Conservation (phyloP, 495 filamentous ascomycete genomes). For the Cetradonia linearis region DNA sequence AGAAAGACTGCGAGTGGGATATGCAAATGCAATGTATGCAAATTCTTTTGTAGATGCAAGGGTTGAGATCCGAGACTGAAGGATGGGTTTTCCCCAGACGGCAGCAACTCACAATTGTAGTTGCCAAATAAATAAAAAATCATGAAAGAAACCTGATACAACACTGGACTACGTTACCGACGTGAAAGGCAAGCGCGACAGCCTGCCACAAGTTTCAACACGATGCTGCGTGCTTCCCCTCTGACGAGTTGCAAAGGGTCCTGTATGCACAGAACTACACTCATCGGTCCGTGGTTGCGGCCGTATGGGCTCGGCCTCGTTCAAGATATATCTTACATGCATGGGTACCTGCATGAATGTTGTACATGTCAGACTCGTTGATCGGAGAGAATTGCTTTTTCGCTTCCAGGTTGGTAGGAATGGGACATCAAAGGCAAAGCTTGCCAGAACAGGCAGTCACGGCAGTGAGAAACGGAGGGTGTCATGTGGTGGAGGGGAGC, state of each 20-base stretch:
- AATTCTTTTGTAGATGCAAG: background rate
- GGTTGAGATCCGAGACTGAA: background rate
- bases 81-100: no score
- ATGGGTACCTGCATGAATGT: background rate
- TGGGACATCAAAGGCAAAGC: background rate
- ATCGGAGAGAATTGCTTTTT: background rate
- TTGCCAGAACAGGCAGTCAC: background rate
- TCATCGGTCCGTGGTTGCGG: background rate
- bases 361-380: background rate
- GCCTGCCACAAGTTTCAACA: background rate
- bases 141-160: background rate
- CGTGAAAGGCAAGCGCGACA: background rate
- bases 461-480: slow-evolving; percentile 5
- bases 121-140: background rate
- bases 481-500: background rate
- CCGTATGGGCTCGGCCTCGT: background rate
- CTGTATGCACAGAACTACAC: background rate
- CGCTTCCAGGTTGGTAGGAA: background rate
- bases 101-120: background rate
- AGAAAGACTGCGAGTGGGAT: slow-evolving; percentile 9
- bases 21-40: slow-evolving; percentile 2
- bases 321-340: background rate
- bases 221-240: background rate
- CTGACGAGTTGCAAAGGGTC: background rate
- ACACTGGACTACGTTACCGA: background rate